Conservation (phyloP, 305 asterid genomes). For the Lippia alba region DNA sequence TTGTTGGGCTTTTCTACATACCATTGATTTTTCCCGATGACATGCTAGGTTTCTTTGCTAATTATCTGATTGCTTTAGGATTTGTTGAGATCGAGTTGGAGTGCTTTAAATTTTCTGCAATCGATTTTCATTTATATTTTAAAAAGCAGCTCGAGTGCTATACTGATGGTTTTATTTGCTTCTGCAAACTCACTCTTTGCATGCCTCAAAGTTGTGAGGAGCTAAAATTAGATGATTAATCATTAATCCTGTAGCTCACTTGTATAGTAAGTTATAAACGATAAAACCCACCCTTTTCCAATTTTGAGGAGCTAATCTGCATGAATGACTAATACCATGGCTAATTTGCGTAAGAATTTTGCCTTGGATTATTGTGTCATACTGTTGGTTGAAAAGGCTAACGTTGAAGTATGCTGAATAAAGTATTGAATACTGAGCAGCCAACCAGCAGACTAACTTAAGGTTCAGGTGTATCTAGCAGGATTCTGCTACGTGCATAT, state of each 20-base stretch:
- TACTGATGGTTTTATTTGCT: not conserved
- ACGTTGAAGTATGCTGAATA: not conserved
- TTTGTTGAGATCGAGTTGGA: not conserved
- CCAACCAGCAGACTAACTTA: not conserved
- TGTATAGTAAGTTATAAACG: too few relatives aligned
- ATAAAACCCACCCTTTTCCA: too few relatives aligned
- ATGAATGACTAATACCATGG: conserved; percentile 3
- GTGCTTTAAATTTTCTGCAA: not conserved
- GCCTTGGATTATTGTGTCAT: not conserved
- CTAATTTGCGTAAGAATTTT: conserved; percentile 4
- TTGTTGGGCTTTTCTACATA: conserved; percentile 20
- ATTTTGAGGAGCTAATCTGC: conserved; percentile 20
- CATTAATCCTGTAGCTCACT: too few relatives aligned
- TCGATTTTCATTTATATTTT: not conserved
- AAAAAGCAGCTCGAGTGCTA: too few relatives aligned
- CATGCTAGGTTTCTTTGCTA: conserved; percentile 9
- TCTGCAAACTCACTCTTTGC: conserved; percentile 1
- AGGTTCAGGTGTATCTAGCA: conserved; percentile 1
- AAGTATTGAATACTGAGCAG: conserved; percentile 3
- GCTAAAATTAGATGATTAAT: too few relatives aligned
- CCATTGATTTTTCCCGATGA: not conserved
- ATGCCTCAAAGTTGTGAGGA: not conserved
- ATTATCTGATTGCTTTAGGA: conserved; percentile 27
- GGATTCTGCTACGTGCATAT: not conserved
- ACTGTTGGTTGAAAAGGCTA: not conserved